Base-by-base conservation (phyloP, 2,329 filamentous ascomycete genomes). In the Neonectria hederae region DNA sequence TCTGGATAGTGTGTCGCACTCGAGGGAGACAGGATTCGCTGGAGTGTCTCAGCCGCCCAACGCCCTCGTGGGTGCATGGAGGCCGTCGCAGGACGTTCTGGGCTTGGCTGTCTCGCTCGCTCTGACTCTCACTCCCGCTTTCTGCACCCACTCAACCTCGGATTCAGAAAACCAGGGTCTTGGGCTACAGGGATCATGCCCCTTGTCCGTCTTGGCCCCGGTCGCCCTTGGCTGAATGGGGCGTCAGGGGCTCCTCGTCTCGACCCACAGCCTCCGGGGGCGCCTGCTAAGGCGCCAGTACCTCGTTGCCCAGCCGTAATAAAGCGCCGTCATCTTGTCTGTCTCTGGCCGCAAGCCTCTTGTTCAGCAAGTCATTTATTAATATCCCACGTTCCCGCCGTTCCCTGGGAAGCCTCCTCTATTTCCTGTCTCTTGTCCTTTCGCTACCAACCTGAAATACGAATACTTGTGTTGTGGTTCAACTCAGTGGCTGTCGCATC, bases 241-340 rank as follows among this genome's bases (percentile, higher is more conserved):
- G 68, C 59, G 49, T 62, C 67, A 73, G 68, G 70, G 70, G 67
- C 54, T 54, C 54, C 57, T 59, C 68, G 65, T 68, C 64, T 52
- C 61, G 67, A 68, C 66, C 69, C 69, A 69, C 67, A 53, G 58
- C 40, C 60, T 26, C 58, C 69, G 64, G 68, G 67, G 61, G 68
- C 68, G 70, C 61, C 59, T 67, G 54, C 52, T 63, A 56, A 61
- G 58, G 65, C 51, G 54, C 40, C 48, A 51, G 52, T 61, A 26
- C 45, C 61, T 55, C 58, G 57, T 67, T 58, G 66, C 53, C 59
- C 61, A 53, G 65, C 54, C 58, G 52, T 56, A 67, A 67, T 72
- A 70, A 72, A 72, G 64, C 70, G 71, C 63, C 58, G 57, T 55
- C 43, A 35, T 38, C 30, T 48, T 53, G 54, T 42, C 51, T 58